A percentile compares a stretch with the other conserved stretches of the same genome.
Evolutionary conservation across 106 monocot species (phyloP).

Genomic region (Dioscorea dumetorum): DNA sequence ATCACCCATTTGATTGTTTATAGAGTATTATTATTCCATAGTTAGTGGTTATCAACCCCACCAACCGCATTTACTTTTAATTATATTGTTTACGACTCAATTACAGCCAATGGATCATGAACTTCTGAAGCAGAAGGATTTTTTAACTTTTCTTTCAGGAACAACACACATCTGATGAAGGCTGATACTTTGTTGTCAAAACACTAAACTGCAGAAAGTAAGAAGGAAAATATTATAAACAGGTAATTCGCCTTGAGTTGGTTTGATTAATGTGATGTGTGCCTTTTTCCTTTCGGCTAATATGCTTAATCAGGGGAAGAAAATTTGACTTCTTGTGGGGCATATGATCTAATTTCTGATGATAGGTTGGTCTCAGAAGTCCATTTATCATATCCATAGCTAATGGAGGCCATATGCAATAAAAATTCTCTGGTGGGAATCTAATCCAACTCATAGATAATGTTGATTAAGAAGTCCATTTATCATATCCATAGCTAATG

Average conservation of each 20-base stretch:
- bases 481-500: background rate
- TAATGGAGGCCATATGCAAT: background rate
- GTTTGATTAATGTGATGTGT: background rate
- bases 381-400: background rate
- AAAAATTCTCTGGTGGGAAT: background rate
- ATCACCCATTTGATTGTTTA: background rate
- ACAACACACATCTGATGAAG: background rate
- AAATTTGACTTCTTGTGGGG: background rate
- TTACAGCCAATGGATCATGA: background rate
- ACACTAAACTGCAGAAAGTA: background rate
- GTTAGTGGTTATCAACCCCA: background rate
- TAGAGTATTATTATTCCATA: background rate
- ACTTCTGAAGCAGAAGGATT: background rate
- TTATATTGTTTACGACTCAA: background rate
- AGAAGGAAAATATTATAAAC: background rate
- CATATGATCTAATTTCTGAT: background rate
- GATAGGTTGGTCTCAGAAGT: background rate
- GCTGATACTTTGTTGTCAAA: background rate
- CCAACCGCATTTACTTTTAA: background rate
- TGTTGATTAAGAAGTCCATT: background rate
- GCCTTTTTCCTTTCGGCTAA: background rate
- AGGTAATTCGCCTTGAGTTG: background rate
- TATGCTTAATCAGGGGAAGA: background rate
- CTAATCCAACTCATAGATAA: background rate
- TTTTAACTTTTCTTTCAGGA: background rate